These are phyloP conservation scores for Plasmodium gonderi DNA, from an alignment of 169 alveolate species.

Conservation along the genomic window DNA sequence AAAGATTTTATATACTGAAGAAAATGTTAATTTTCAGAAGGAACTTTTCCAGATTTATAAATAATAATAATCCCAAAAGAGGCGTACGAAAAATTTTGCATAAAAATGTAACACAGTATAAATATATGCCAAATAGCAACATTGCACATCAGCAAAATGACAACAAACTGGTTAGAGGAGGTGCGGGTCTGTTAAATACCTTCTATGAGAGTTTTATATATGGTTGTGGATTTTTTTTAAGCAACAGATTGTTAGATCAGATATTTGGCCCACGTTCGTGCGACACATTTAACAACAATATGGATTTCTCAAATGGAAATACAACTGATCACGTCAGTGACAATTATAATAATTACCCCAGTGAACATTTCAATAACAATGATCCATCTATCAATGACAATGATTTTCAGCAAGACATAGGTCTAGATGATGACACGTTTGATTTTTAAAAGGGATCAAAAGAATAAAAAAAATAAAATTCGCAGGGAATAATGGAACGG, in stretches of 20 bases:
- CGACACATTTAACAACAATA: constrained; percentile 44
- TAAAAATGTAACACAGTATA: constrained; percentile 61
- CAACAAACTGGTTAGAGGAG: constrained; percentile 8
- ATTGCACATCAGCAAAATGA: constrained; percentile 40
- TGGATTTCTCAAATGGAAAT: constrained; percentile 23
- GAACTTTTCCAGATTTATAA: constrained; percentile 69
- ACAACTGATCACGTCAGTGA: background rate
- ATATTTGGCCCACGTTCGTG: constrained; percentile 62
- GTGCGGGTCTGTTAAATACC: constrained; percentile 43
- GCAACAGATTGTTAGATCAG: constrained; percentile 72
- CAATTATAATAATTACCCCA: constrained; percentile 28
- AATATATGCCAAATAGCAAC: constrained; percentile 15
- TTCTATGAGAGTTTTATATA: constrained; percentile 72
- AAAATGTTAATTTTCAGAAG: constrained; percentile 60
- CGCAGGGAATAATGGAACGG: too few relatives aligned
- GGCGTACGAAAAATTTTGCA: constrained; percentile 58
- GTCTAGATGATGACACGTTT: constrained; percentile 69
- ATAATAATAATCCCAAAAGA: constrained; percentile 56
- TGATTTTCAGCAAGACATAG: constrained; percentile 70
- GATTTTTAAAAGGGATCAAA: constrained; percentile 21
- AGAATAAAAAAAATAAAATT: background rate
- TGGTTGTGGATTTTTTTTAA: constrained; percentile 74
- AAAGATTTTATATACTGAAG: background rate
- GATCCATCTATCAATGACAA: constrained; percentile 62
- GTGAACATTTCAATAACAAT: constrained; percentile 36